A percentile compares a stretch with the other conserved stretches of the same genome.
These are phyloP conservation scores for Thermomucor indicae-seudaticae DNA, from an alignment of 371 early-diverging fungal genomes.

Conservation along the genomic window DNA sequence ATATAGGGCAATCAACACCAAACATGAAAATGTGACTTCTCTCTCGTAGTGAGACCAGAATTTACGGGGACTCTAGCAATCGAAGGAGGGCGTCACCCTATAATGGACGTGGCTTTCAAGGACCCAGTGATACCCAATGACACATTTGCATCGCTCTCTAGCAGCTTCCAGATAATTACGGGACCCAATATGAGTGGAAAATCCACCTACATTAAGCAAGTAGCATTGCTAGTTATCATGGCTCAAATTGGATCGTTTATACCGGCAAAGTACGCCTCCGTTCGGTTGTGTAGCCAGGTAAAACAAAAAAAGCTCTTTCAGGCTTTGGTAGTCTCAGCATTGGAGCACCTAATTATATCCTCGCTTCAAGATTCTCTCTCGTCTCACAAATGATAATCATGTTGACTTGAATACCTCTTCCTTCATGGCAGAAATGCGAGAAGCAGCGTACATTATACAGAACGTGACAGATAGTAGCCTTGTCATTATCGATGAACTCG, in stretches of 20 bases:
- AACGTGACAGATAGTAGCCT: slow-evolving; percentile 66
- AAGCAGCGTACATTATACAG: slow-evolving; percentile 81
- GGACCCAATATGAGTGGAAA: slow-evolving; percentile 99
- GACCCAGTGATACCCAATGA: slow-evolving; percentile 75
- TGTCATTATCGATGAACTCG: slow-evolving; percentile 95
- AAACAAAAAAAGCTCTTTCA: not conserved
- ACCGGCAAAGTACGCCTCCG: slow-evolving; percentile 84
- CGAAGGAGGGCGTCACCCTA: slow-evolving; percentile 81
- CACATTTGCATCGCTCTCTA: slow-evolving; percentile 57
- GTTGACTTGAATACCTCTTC: slow-evolving; percentile 70
- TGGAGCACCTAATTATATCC: not conserved
- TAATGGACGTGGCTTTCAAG: slow-evolving; percentile 55
- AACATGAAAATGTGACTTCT: no score
- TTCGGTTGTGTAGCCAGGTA: slow-evolving; percentile 75
- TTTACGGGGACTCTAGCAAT: slow-evolving; percentile 80
- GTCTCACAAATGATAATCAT: slow-evolving; percentile 66
- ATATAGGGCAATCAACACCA: no score
- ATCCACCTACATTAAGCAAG: slow-evolving; percentile 90
- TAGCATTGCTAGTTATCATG: slow-evolving; percentile 86
- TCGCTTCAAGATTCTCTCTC: slow-evolving; percentile 49
- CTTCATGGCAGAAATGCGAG: slow-evolving; percentile 92
- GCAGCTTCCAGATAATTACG: slow-evolving; percentile 85
- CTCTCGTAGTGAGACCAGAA: slow-evolving; percentile 63
- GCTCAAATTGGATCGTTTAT: slow-evolving; percentile 95
- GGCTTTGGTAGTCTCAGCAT: not conserved